Percentiles rank a stretch among this genome's conserved stretches.
Conservation (phyloP, 176 grass and related monocot species). For the Cocos nucifera region DNA sequence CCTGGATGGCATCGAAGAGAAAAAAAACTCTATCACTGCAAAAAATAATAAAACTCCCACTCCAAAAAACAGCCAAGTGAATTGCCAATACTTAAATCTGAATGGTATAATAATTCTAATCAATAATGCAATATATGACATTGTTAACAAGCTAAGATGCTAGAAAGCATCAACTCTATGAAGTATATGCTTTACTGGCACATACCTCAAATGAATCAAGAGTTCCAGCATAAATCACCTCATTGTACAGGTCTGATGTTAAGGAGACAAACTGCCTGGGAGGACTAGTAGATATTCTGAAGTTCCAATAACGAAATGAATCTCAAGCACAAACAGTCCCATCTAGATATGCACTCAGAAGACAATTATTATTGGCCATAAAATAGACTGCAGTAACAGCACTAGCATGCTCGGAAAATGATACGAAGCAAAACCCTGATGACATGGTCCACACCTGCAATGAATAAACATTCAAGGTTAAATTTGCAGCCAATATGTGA, state of each 20-base stretch:
- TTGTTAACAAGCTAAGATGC: too few relatives aligned
- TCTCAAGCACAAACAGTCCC: conserved; percentile 92
- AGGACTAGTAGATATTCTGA: conserved; percentile 77
- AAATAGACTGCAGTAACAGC: conserved; percentile 92
- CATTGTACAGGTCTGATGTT: conserved; percentile 74
- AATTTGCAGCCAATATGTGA: too few relatives aligned
- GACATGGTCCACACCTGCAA: conserved; percentile 91
- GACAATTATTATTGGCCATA: conserved; percentile 88
- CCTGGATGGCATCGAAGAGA: too few relatives aligned
- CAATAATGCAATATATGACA: background rate
- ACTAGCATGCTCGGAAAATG: conserved; percentile 89
- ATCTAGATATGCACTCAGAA: conserved; percentile 93
- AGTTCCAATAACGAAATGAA: conserved; percentile 93
- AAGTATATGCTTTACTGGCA: background rate
- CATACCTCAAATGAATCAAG: conserved; percentile 96
- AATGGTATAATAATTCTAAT: too few relatives aligned
- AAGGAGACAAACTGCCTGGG: conserved; percentile 94
- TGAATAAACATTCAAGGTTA: background rate
- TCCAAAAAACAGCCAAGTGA: too few relatives aligned
- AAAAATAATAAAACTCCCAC: too few relatives aligned
- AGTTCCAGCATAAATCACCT: conserved; percentile 95
- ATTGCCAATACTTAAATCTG: too few relatives aligned
- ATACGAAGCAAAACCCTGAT: conserved; percentile 91
- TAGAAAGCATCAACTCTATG: too few relatives aligned
- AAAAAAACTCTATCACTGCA: too few relatives aligned